These are phyloP conservation scores for Lepraria neglecta DNA, from an alignment of 495 filamentous ascomycete species.

Conservation along the genomic window DNA sequence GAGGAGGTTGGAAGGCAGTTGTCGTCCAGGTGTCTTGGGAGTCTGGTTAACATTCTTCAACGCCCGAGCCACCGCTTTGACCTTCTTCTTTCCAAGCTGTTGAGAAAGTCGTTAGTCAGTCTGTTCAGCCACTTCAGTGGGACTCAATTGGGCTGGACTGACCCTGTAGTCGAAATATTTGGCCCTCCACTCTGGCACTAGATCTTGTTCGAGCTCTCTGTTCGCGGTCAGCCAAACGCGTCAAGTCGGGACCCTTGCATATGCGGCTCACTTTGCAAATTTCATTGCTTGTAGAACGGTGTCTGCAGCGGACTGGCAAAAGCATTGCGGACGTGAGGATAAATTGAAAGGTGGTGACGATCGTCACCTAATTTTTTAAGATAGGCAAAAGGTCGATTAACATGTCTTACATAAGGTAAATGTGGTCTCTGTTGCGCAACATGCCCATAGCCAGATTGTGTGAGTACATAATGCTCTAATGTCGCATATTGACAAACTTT, in stretches of 20 bases:
- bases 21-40: slow-evolving; percentile 44
- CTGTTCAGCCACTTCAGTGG: not conserved
- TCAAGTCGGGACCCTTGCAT: not conserved
- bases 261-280: slow-evolving; percentile 52
- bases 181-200: slow-evolving; percentile 85
- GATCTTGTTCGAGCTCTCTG: slow-evolving; percentile 76
- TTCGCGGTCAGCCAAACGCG: slow-evolving; percentile 26
- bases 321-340: slow-evolving; percentile 21
- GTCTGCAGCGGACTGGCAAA: slow-evolving; percentile 17
- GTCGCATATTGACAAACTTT: slow-evolving; percentile 16
- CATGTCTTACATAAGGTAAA: slow-evolving; percentile 14
- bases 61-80: slow-evolving; percentile 73
- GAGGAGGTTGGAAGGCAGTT: slow-evolving; percentile 28
- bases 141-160: slow-evolving; percentile 5
- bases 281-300: slow-evolving; percentile 42
- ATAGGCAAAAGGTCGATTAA: not conserved
- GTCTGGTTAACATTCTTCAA: slow-evolving; percentile 54
- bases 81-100: slow-evolving; percentile 75
- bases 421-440: not conserved
- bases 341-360: not conserved
- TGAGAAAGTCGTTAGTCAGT: not conserved
- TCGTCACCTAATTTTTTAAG: not conserved
- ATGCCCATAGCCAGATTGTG: not conserved
- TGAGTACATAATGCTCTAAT: slow-evolving; percentile 1
- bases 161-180: slow-evolving; percentile 93